Evolutionary conservation across 345 rosid species (phyloP).

Genomic region (Limnanthes douglasii): DNA sequence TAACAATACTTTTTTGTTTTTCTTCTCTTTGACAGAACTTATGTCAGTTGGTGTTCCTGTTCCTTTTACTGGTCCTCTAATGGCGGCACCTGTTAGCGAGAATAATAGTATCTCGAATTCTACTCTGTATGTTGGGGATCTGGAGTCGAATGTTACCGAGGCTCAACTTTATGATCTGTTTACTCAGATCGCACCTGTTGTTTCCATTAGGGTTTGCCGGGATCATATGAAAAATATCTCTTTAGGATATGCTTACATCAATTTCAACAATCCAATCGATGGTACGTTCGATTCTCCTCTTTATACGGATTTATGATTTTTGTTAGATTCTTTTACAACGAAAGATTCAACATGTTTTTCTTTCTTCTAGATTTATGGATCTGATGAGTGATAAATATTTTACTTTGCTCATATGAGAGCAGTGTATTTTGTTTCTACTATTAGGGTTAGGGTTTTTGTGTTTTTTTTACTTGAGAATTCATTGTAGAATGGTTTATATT

Average conservation of each 20-base stretch:
- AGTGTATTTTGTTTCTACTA: too few species aligned
- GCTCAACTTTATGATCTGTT: conserved; percentile 38
- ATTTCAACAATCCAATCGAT: conserved; percentile 36
- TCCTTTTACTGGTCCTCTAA: too few species aligned
- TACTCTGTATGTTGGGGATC: conserved; percentile 60
- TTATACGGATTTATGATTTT: conserved; percentile 3
- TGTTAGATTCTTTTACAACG: conserved; percentile 3
- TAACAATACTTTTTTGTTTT: too few species aligned
- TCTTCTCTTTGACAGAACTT: too few species aligned
- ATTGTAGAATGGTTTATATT: not conserved
- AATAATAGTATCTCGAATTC: too few species aligned
- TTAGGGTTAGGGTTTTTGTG: not conserved
- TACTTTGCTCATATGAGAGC: too few species aligned
- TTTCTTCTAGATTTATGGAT: not conserved
- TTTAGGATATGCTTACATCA: conserved; percentile 59
- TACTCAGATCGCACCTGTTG: conserved; percentile 29
- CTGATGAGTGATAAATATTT: not conserved
- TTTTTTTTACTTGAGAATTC: not conserved
- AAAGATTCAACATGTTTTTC: too few species aligned
- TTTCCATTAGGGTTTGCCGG: conserved; percentile 48
- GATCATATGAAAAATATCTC: conserved; percentile 31
- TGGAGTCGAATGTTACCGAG: conserved; percentile 35
- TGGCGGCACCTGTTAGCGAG: too few species aligned
- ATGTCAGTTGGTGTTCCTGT: too few species aligned
- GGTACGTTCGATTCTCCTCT: conserved; percentile 14